phyloP scores from a whole-genome alignment of 495 filamentous ascomycete genomes.

The Penicillium pulvis region DNA sequence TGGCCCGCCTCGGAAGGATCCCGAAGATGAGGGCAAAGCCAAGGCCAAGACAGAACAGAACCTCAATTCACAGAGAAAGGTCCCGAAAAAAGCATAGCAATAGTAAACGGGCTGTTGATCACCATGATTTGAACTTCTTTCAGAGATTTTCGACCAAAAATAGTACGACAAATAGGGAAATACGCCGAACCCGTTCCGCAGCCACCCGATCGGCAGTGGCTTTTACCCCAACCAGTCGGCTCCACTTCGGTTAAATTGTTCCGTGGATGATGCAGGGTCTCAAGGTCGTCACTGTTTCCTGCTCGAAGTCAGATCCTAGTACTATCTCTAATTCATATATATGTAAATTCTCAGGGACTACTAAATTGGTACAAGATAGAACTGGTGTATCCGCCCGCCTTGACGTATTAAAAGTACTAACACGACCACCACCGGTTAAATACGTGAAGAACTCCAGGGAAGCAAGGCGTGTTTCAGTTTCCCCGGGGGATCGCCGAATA shows the following conservation, averaged over 20 bases:
- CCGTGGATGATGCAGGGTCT: not conserved
- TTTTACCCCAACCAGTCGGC: slow-evolving; percentile 2
- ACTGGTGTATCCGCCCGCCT: too few species aligned
- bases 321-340: not conserved
- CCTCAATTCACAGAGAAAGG: too few species aligned
- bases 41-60: too few species aligned
- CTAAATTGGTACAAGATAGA: not conserved
- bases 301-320: not conserved
- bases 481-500: slow-evolving; percentile 14
- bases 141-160: not conserved
- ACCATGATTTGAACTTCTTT: not conserved
- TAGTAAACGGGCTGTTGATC: not conserved
- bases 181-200: slow-evolving; percentile 4
- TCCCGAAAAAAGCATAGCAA: not conserved
- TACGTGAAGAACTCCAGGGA: not conserved
- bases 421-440: not conserved
- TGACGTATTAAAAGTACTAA: too few species aligned
- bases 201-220: slow-evolving; percentile 10
- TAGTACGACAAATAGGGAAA: not conserved
- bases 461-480: slow-evolving; percentile 23
- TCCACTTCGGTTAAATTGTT: slow-evolving; percentile 1
- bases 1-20: too few species aligned
- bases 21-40: too few species aligned
- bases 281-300: not conserved
- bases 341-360: not conserved